A percentile compares a stretch with the other conserved stretches of the same genome.
Evolutionary conservation across 129 eudicot species (phyloP).

Genomic region (Dittrichia graveolens): DNA sequence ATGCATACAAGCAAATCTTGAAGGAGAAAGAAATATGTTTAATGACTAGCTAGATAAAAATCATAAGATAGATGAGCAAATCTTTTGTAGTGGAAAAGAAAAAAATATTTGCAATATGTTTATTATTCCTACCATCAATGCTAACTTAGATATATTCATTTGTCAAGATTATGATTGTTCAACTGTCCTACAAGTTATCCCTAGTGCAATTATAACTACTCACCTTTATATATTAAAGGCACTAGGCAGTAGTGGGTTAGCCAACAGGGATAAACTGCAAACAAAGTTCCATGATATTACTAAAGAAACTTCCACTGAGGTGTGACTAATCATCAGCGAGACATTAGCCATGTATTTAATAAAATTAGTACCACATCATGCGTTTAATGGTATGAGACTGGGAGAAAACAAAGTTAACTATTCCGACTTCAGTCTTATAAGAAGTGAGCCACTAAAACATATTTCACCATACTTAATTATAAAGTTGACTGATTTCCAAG

Average conservation of each 20-base stretch:
- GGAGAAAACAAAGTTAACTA: background rate
- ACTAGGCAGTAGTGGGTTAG: background rate
- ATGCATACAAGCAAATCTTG: background rate
- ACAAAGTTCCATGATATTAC: background rate
- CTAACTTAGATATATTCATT: background rate
- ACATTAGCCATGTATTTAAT: background rate
- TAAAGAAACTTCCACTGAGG: slow-evolving; percentile 2
- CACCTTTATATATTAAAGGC: background rate
- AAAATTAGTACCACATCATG: too few relatives aligned
- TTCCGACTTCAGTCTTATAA: background rate
- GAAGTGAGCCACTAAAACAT: background rate
- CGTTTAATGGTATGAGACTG: background rate
- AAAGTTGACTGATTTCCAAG: background rate
- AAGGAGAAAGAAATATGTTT: background rate
- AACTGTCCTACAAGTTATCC: background rate
- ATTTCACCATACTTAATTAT: background rate
- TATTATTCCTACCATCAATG: slow-evolving; percentile 1
- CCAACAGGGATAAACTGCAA: background rate
- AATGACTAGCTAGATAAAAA: background rate
- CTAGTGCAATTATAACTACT: background rate
- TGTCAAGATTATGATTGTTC: background rate
- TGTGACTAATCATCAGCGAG: slow-evolving; percentile 2
- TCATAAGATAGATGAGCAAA: background rate
- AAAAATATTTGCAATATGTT: background rate
- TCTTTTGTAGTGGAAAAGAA: background rate